Evolutionary conservation across 371 early-diverging fungal genomes (phyloP).

Genomic region (Neoconidiobolus thromboides): DNA sequence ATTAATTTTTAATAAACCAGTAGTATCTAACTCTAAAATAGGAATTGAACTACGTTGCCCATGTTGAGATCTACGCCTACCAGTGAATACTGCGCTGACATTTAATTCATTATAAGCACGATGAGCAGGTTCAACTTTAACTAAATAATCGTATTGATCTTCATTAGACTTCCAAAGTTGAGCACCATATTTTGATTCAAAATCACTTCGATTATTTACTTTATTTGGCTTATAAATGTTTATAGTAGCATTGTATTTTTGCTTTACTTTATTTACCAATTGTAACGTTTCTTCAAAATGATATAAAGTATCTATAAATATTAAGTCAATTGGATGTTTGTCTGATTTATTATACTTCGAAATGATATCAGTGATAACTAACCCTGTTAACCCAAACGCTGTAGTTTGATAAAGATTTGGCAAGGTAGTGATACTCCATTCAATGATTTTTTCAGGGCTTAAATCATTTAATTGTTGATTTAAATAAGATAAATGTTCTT

Average conservation of each 20-base stretch:
- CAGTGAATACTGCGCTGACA: conserved; percentile 67
- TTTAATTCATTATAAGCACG: conserved; percentile 60
- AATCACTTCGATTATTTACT: conserved; percentile 34
- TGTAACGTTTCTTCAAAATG: conserved; percentile 81
- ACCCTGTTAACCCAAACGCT: conserved; percentile 62
- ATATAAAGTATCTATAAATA: conserved; percentile 82
- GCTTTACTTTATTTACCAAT: conserved; percentile 38
- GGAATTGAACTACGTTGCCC: conserved; percentile 58
- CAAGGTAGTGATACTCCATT: conserved; percentile 67
- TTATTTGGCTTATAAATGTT: conserved; percentile 52
- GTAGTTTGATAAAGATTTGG: conserved; percentile 78
- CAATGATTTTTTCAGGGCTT: conserved; percentile 62
- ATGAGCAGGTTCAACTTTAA: conserved; percentile 83
- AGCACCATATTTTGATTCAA: conserved; percentile 48
- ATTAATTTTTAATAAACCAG: conserved; percentile 72
- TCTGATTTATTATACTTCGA: conserved; percentile 20
- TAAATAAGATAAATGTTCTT: conserved; percentile 37
- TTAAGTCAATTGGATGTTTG: conserved; percentile 48
- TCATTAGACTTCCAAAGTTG: conserved; percentile 66
- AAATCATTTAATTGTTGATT: conserved; percentile 33
- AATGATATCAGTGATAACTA: conserved; percentile 58
- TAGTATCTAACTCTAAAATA: conserved; percentile 61
- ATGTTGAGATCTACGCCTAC: conserved; percentile 74
- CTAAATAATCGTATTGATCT: conserved; percentile 67
- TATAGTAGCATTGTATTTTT: conserved; percentile 48